Base-by-base conservation (phyloP, 2,329 filamentous ascomycete species). In the Xenoacremonium recifei region DNA sequence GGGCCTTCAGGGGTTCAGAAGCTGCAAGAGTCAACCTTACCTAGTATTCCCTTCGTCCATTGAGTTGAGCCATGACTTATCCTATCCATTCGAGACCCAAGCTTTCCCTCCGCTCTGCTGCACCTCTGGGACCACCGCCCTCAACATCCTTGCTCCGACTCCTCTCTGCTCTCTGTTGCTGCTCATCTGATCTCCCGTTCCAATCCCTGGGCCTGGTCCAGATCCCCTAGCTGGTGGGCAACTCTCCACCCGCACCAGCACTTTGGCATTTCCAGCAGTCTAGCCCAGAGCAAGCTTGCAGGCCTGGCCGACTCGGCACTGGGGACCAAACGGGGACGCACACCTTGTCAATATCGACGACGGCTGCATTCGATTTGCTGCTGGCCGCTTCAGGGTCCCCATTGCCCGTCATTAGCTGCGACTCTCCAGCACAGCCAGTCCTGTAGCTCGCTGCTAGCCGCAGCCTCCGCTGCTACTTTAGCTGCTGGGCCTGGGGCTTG, bases 361-460 rank as follows among this genome's bases (percentile, higher is more conserved):
- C n/a, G n/a, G n/a, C n/a, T n/a, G n/a, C n/a, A n/a, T n/a, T n/a
- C n/a, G n/a, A n/a, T n/a, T n/a, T n/a, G n/a, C n/a, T n/a, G n/a
- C n/a, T n/a, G n/a, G n/a, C n/a, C n/a, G n/a, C n/a, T n/a, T n/a
- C n/a, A n/a, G n/a, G n/a, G n/a, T n/a, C n/a, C n/a, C n/a, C n/a
- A n/a, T n/a, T n/a, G n/a, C n/a, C 23, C 23, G 23, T 27, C 9
- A 27, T 27, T 27, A 27, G 23, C n/a, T n/a, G n/a, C n/a, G n/a
- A 30, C n/a, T 12, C n/a, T n/a, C 27, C n/a, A 30, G 17, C 13
- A 30, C 17, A 30, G 43, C 40, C 38, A 50, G 50, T 30, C 46
- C 49, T 44, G 50, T 44, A 42, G 45, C 54, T 44, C 48, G 45
- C 34, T 38, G n/a, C n/a, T 16, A 17, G 31, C n/a, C 12, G 31